Base-by-base conservation (phyloP, 306 rosid species). In the Vigna unguiculata region DNA sequence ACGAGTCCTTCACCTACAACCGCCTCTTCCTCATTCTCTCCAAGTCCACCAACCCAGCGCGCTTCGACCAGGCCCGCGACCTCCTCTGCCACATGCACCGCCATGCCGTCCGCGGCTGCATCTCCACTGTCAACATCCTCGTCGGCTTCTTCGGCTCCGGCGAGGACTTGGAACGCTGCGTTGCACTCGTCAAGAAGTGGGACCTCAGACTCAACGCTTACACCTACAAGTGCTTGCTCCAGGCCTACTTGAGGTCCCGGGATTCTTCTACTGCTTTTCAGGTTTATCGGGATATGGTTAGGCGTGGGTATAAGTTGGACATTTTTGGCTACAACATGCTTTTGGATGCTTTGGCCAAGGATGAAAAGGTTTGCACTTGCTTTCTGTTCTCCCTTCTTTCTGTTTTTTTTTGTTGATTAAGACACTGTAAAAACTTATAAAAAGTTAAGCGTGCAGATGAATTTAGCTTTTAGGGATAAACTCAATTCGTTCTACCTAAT, bases 211-310 rank as follows among this genome's bases (percentile, higher is more conserved):
- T 92, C 86, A 92, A 82, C 68, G 82, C 90, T 48, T 95, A 88
- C 86, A 90, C 97, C 38, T 90, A 88, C 84, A 92, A 91, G 81
- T 95, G 98, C 70, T 74, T 95, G 87, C 92, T 95, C 51, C 98
- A 95, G 78, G 98, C 97, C 10, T 86, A 88, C 78, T 58, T 95
- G 76, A 85, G 97, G 16, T 87, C 96, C 4, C 57, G 28, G 62
- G 85, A 92, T 72, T 84, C 88, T 0, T 2, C 45, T 9, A 80
- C 76, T 25, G 97, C 96, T 2, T 90, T 90, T 62, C 43, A 58
- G 6, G 87, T 87, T 16, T 94, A 87, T 72, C 59, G 54, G 54
- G 92, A 92, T 47, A 83, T 90, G 91, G 79, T 82, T 9, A 28
- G 84, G 21, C 83, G 76, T 3, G 96, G 96, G 20, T 86, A 86